Evolutionary conservation across 2,329 filamentous ascomycete species (phyloP).

Genomic region (Paraconiothyrium brasiliense): DNA sequence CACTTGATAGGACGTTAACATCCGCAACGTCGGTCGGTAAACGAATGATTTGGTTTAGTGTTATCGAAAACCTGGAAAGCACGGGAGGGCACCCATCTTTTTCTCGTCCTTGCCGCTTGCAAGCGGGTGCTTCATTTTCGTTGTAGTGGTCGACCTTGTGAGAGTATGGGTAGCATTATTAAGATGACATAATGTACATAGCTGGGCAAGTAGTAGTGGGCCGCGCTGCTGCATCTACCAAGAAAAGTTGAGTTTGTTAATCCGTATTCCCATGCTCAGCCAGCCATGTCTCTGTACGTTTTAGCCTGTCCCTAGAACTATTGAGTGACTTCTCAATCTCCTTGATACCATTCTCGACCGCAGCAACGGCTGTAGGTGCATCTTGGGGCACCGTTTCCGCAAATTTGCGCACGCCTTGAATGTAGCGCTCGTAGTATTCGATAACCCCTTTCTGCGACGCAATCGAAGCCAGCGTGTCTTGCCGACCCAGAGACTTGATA

Average conservation of each 20-base stretch:
- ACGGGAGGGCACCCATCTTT: too few relatives aligned
- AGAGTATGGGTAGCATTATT: too few relatives aligned
- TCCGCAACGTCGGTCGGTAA: too few relatives aligned
- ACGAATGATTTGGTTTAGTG: too few relatives aligned
- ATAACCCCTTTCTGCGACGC: neutral
- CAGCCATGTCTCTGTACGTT: constrained; percentile 1
- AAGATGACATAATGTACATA: too few relatives aligned
- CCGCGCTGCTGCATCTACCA: neutral
- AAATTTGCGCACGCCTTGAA: neutral
- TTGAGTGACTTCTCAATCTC: neutral
- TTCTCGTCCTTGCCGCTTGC: too few relatives aligned
- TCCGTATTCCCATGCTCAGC: constrained; percentile 10
- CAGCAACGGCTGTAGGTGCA: neutral
- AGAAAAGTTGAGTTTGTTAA: neutral
- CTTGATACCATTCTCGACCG: neutral
- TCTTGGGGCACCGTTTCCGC: constrained; percentile 5
- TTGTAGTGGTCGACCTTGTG: too few relatives aligned
- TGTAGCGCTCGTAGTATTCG: neutral
- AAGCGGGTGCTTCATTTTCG: too few relatives aligned
- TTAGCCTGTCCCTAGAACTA: neutral
- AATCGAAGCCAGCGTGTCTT: constrained; percentile 8
- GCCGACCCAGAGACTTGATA: constrained; percentile 8
- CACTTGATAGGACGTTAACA: too few relatives aligned
- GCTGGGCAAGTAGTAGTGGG: too few relatives aligned
- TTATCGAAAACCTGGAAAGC: too few relatives aligned